Percentiles rank a stretch among this genome's conserved stretches.
phyloP scores from a whole-genome alignment of 306 rosid species.

The Crotalaria pallida region DNA sequence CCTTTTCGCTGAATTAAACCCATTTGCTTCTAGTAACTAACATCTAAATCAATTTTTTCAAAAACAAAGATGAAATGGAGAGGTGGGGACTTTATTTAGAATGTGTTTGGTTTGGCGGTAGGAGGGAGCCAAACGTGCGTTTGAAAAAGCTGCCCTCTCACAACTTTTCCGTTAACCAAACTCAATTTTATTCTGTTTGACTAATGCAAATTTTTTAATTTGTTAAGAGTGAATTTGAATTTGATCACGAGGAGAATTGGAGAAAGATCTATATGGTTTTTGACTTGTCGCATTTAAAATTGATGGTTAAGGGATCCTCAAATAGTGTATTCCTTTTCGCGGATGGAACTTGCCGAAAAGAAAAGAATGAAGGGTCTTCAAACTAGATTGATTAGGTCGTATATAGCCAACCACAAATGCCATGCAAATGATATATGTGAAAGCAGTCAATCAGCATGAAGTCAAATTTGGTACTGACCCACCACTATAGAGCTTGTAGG shows the following conservation, averaged over 20 bases:
- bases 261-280: slow-evolving; percentile 6
- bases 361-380: neutral
- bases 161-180: too few relatives aligned
- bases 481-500: slow-evolving; percentile 19
- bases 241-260: neutral
- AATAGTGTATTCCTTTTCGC: slow-evolving; percentile 19
- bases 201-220: too few relatives aligned
- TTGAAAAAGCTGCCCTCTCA: too few relatives aligned
- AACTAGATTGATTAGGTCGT: slow-evolving; percentile 14
- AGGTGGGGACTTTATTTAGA: too few relatives aligned
- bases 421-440: slow-evolving; percentile 6
- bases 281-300: slow-evolving; percentile 19
- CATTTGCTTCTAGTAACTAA: too few relatives aligned
- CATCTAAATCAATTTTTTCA: too few relatives aligned
- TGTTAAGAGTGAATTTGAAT: neutral
- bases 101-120: too few relatives aligned
- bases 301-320: neutral
- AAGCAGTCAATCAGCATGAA: slow-evolving; percentile 4
- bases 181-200: too few relatives aligned
- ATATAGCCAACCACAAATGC: slow-evolving; percentile 4
- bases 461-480: slow-evolving; percentile 29
- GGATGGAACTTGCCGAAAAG: slow-evolving; percentile 22
- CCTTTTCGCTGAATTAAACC: too few relatives aligned
- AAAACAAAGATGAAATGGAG: too few relatives aligned
- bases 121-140: too few relatives aligned